A percentile compares a stretch with the other conserved stretches of the same genome.
Conservation (phyloP, 2,329 filamentous ascomycete genomes). For the Diaporthe vaccinii region DNA sequence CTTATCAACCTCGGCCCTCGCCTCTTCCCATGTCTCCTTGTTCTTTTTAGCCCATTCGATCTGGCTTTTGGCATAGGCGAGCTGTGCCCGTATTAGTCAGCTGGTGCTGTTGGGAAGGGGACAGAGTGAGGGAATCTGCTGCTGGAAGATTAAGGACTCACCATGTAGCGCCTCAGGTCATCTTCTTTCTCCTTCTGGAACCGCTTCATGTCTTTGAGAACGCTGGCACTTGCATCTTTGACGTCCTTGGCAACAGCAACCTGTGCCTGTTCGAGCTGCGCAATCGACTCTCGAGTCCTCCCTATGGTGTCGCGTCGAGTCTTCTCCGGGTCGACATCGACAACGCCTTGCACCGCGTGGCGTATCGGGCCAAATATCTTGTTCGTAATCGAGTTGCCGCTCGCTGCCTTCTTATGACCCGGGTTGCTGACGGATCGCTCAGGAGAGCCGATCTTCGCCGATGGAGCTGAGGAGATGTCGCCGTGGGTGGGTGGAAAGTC, state of each 20-base stretch:
- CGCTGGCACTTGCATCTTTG: constrained; percentile 89
- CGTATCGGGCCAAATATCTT: constrained; percentile 97
- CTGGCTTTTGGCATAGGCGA: constrained; percentile 92
- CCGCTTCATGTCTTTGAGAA: constrained; percentile 89
- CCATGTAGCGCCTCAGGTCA: constrained; percentile 95
- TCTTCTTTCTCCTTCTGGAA: constrained; percentile 98
- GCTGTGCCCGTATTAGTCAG: constrained; percentile 60
- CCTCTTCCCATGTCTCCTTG: constrained; percentile 93
- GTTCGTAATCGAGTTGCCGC: constrained; percentile 90
- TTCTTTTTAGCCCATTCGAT: constrained; percentile 95
- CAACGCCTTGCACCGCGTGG: constrained; percentile 95
- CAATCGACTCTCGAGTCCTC: constrained; percentile 91
- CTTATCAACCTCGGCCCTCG: constrained; percentile 87
- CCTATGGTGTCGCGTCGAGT: constrained; percentile 94
- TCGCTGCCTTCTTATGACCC: constrained; percentile 83
- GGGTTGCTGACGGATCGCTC: constrained; percentile 62
- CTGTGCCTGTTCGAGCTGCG: constrained; percentile 89
- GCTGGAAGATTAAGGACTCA: constrained; percentile 60
- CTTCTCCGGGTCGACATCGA: constrained; percentile 94
- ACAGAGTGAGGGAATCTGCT: constrained; percentile 9
- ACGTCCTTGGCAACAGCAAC: constrained; percentile 92
- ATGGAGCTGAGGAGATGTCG: constrained; percentile 76
- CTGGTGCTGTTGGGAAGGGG: background rate
- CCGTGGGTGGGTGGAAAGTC: constrained; percentile 94
- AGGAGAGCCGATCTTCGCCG: constrained; percentile 79